These are phyloP conservation scores for Arthrobotrys musiformis DNA, from an alignment of 2,329 filamentous ascomycete genomes.

Conservation along the genomic window DNA sequence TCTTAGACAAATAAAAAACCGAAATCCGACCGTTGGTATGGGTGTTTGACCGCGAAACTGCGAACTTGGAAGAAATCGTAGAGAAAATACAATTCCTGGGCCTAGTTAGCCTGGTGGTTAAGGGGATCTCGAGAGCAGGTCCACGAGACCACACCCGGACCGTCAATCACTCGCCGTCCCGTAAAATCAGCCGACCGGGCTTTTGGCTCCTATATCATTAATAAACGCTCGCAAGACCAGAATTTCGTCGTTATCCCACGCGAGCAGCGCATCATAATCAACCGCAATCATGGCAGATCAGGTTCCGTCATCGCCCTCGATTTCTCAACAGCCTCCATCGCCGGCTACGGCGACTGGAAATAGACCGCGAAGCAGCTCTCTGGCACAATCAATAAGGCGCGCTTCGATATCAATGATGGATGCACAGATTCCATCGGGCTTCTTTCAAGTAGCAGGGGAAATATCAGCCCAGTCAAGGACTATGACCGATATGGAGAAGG, in stretches of 20 bases:
- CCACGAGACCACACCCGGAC: slow-evolving; percentile 40
- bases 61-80: background rate
- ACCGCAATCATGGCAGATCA: slow-evolving; percentile 40
- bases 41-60: slow-evolving; percentile 3
- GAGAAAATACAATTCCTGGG: background rate
- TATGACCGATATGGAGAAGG: slow-evolving; percentile 49
- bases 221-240: slow-evolving; percentile 35
- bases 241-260: slow-evolving; percentile 11
- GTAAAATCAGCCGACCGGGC: slow-evolving; percentile 39
- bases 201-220: slow-evolving; percentile 7
- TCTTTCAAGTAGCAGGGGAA: slow-evolving; percentile 55
- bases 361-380: slow-evolving; percentile 46
- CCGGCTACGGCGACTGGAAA: slow-evolving; percentile 4
- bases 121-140: slow-evolving; percentile 36
- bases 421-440: slow-evolving; percentile 39
- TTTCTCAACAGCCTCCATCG: slow-evolving; percentile 1
- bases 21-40: background rate
- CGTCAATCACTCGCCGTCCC: slow-evolving; percentile 40
- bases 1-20: too few relatives aligned
- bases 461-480: slow-evolving; percentile 54
- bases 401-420: slow-evolving; percentile 51
- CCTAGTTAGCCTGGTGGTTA: too few relatives aligned
- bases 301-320: slow-evolving; percentile 25
- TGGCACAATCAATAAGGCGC: slow-evolving; percentile 42
- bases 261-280: slow-evolving; percentile 22